Evolutionary conservation across 148 eudicot genomes (phyloP).

Genomic region (Silene latifolia): DNA sequence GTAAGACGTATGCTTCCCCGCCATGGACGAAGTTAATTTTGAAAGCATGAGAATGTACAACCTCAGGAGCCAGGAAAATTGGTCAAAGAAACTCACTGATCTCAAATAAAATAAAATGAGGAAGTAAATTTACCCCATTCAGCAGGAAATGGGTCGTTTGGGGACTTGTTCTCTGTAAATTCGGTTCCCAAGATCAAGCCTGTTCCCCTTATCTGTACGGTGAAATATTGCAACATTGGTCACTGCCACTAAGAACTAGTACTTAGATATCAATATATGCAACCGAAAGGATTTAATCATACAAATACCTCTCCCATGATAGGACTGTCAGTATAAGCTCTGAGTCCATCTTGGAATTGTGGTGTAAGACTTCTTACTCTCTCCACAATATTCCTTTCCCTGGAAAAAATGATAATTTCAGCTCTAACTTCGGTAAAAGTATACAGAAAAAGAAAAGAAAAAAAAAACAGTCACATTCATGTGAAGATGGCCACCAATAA

Average conservation of each 20-base stretch:
- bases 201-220: slow-evolving; percentile 74
- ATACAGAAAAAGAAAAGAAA: too few relatives aligned
- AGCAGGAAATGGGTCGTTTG: slow-evolving; percentile 74
- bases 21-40: neutral
- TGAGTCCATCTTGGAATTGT: slow-evolving; percentile 82
- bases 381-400: slow-evolving; percentile 85
- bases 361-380: slow-evolving; percentile 63
- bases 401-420: slow-evolving; percentile 26
- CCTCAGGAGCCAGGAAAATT: neutral
- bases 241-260: neutral
- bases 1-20: neutral
- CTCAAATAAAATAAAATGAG: neutral
- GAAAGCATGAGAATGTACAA: neutral
- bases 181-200: slow-evolving; percentile 89
- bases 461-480: neutral
- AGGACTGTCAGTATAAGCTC: slow-evolving; percentile 77
- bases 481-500: neutral
- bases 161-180: slow-evolving; percentile 85
- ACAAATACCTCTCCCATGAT: slow-evolving; percentile 83
- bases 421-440: slow-evolving; percentile 1
- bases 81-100: neutral
- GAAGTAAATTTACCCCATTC: slow-evolving; percentile 71
- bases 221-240: slow-evolving; percentile 6
- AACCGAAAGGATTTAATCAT: neutral
- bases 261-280: neutral